Conservation (phyloP, 2,329 filamentous ascomycete genomes). For the Talaromyces sp. region DNA sequence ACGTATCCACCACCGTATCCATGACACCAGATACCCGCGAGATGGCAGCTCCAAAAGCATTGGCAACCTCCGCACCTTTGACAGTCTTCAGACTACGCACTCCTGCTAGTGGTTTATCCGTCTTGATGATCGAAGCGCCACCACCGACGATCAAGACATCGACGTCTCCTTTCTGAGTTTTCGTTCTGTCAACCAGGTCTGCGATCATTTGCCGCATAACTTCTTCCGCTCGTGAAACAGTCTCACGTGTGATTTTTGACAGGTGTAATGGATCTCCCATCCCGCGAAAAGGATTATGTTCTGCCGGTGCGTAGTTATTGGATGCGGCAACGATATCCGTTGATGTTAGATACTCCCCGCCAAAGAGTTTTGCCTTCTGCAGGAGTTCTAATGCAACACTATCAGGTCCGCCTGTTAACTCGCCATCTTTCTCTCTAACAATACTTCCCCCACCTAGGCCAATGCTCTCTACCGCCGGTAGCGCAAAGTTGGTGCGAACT, state of each 20-base stretch:
- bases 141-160: slow-evolving; percentile 50
- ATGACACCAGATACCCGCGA: slow-evolving; percentile 23
- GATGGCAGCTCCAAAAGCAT: slow-evolving; percentile 56
- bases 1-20: neutral
- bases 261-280: neutral
- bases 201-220: slow-evolving; percentile 26
- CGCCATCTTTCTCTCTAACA: slow-evolving; percentile 25
- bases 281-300: neutral
- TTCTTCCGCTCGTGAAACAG: neutral
- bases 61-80: slow-evolving; percentile 40
- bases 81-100: neutral
- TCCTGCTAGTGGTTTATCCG: neutral
- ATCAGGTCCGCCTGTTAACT: slow-evolving; percentile 49
- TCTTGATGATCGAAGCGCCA: neutral
- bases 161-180: slow-evolving; percentile 48
- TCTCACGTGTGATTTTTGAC: neutral
- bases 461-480: slow-evolving; percentile 54
- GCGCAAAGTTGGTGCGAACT: slow-evolving; percentile 55
- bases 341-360: slow-evolving; percentile 50
- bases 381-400: slow-evolving; percentile 52
- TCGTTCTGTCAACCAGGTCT: slow-evolving; percentile 50
- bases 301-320: neutral
- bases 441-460: slow-evolving; percentile 54
- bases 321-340: slow-evolving; percentile 35
- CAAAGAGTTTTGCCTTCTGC: slow-evolving; percentile 48